Conservation (phyloP, 164 flowering plant species). For the Brasenia schreberi region DNA sequence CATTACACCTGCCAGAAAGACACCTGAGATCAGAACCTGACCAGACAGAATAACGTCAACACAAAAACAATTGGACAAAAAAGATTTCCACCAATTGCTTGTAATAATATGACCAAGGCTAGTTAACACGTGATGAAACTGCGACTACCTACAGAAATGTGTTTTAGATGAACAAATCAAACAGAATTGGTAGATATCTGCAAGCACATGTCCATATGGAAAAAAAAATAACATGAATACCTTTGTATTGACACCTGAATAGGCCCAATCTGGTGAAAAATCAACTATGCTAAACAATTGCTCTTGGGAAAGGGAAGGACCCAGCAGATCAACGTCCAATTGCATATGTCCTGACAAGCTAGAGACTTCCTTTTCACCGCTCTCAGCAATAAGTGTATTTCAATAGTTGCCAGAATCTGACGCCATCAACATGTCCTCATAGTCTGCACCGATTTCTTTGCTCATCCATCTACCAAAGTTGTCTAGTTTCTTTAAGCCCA, state of each 20-base stretch:
- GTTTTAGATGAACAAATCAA: not conserved
- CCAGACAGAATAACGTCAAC: not conserved
- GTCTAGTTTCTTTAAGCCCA: constrained; percentile 46
- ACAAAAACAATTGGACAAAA: not conserved
- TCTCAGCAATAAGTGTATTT: constrained; percentile 35
- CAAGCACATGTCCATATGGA: not conserved
- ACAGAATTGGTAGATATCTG: not conserved
- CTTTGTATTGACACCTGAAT: constrained; percentile 42
- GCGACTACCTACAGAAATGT: not conserved
- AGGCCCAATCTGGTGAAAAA: constrained; percentile 73
- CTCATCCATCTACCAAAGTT: constrained; percentile 71
- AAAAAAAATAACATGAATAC: constrained; percentile 8
- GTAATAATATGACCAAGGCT: not conserved
- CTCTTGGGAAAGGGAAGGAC: constrained; percentile 62
- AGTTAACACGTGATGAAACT: not conserved
- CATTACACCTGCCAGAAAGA: constrained; percentile 29
- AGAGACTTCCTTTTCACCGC: constrained; percentile 42
- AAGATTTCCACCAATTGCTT: not conserved
- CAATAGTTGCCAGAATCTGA: constrained; percentile 50
- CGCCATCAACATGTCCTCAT: constrained; percentile 53
- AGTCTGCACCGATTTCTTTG: constrained; percentile 51
- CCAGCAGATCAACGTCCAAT: constrained; percentile 35
- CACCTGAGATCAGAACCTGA: constrained; percentile 58
- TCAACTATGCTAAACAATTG: constrained; percentile 58
- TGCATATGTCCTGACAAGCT: constrained; percentile 48